A percentile compares a stretch with the other conserved stretches of the same genome.
phyloP scores from a whole-genome alignment of 805 yeast species.

The Candida sakaeoensis region DNA sequence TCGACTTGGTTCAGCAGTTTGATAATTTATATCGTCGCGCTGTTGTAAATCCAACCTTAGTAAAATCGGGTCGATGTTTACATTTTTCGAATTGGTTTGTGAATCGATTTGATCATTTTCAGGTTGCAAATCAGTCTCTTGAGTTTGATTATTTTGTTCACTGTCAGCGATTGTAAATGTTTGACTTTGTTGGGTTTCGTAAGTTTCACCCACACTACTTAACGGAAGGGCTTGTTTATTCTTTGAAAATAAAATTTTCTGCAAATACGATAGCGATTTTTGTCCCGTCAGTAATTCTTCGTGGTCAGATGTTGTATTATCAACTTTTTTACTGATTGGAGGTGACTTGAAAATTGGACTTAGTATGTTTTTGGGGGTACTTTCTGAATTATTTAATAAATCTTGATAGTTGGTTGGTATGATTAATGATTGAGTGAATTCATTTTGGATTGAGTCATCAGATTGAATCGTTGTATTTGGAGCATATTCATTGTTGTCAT shows the following conservation, averaged over 20 bases:
- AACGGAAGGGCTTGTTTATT: background rate
- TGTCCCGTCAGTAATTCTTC: slow-evolving; percentile 1
- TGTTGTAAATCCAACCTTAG: background rate
- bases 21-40: background rate
- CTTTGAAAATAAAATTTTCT: slow-evolving; percentile 24
- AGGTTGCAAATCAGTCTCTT: background rate
- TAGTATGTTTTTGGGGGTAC: background rate
- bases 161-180: background rate
- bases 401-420: slow-evolving; percentile 18
- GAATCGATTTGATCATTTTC: background rate
- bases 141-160: background rate
- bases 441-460: slow-evolving; percentile 10
- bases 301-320: background rate
- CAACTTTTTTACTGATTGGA: background rate
- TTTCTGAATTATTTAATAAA: slow-evolving; percentile 1
- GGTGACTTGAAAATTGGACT: slow-evolving; percentile 2
- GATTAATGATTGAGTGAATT: slow-evolving; percentile 27
- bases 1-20: background rate
- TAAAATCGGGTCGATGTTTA: background rate
- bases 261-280: slow-evolving; percentile 24
- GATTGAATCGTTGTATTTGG: slow-evolving; percentile 8
- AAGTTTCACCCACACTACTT: background rate
- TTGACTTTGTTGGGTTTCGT: background rate
- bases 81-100: background rate
- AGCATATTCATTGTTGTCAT: too few species aligned